Percentiles rank a stretch among this genome's conserved stretches.
These are phyloP conservation scores for Pestalotiopsis sp. DNA, from an alignment of 2,329 filamentous ascomycete genomes.

Conservation along the genomic window DNA sequence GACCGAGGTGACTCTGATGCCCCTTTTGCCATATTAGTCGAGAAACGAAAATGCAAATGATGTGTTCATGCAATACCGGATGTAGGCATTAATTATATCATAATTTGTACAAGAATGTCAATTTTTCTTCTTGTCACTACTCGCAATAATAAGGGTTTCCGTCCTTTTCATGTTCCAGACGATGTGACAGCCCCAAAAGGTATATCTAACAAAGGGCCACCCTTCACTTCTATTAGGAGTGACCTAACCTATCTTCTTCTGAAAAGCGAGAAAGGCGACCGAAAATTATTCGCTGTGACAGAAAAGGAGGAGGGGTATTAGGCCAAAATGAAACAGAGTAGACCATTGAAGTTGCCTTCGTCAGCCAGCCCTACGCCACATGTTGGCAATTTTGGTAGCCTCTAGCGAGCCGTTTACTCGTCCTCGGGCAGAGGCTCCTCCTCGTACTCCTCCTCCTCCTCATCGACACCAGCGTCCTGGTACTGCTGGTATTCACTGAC, in stretches of 20 bases:
- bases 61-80: not conserved
- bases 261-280: constrained; percentile 27
- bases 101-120: constrained; percentile 33
- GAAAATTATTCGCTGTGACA: constrained; percentile 8
- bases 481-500: constrained; percentile 99
- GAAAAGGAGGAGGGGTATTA: constrained; percentile 12
- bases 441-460: constrained; percentile 95
- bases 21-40: no score
- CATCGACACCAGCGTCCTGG: constrained; percentile 97
- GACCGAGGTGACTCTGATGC: no score
- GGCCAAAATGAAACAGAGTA: constrained; percentile 2
- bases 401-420: constrained; percentile 48
- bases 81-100: not conserved
- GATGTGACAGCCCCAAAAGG: constrained; percentile 27
- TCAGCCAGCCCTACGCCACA: not conserved
- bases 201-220: constrained; percentile 35
- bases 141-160: constrained; percentile 30
- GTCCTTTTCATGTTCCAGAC: constrained; percentile 24
- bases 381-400: not conserved
- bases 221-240: constrained; percentile 28
- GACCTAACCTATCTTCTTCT: constrained; percentile 20
- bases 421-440: constrained; percentile 80
- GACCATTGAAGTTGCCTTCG: constrained; percentile 1
- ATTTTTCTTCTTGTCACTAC: constrained; percentile 36
- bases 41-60: not conserved